phyloP scores from a whole-genome alignment of 2,329 filamentous ascomycete genomes.

The Ceratocystis destructans region DNA sequence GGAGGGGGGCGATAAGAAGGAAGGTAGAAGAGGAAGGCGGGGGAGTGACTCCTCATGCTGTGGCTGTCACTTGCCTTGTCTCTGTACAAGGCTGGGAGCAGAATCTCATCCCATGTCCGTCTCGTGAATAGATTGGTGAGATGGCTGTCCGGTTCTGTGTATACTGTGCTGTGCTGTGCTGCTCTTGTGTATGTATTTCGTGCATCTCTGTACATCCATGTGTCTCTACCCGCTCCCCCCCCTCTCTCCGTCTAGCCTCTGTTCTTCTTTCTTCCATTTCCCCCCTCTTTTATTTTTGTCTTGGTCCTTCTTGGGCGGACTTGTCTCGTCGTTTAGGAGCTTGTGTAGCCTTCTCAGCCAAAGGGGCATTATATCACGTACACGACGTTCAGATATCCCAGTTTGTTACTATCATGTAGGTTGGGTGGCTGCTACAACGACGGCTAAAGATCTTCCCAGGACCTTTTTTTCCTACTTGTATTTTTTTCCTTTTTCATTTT shows the following conservation, averaged over 20 bases:
- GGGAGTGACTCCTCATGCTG: not conserved
- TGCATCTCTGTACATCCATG: not conserved
- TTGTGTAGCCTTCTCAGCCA: not conserved
- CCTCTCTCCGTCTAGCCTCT: too few relatives aligned
- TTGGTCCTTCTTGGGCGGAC: not conserved
- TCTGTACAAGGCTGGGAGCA: conserved; percentile 1
- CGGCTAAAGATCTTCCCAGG: not conserved
- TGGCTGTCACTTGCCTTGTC: not conserved
- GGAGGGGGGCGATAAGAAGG: not conserved
- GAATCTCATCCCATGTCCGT: conserved; percentile 5
- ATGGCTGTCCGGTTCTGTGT: not conserved
- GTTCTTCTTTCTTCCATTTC: not conserved
- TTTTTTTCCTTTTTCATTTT: not conserved
- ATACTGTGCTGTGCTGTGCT: not conserved
- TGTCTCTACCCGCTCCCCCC: not conserved
- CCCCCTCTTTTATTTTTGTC: not conserved
- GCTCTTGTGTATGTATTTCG: not conserved
- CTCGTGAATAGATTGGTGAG: not conserved
- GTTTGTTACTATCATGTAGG: too few relatives aligned
- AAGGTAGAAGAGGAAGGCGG: not conserved
- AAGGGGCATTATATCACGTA: conserved; percentile 1
- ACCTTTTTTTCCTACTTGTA: not conserved
- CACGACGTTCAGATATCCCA: not conserved
- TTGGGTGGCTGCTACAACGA: not conserved
- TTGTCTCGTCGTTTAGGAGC: not conserved